phyloP scores from a whole-genome alignment of 352 stramenopile species.

The Globisporangium solare region DNA sequence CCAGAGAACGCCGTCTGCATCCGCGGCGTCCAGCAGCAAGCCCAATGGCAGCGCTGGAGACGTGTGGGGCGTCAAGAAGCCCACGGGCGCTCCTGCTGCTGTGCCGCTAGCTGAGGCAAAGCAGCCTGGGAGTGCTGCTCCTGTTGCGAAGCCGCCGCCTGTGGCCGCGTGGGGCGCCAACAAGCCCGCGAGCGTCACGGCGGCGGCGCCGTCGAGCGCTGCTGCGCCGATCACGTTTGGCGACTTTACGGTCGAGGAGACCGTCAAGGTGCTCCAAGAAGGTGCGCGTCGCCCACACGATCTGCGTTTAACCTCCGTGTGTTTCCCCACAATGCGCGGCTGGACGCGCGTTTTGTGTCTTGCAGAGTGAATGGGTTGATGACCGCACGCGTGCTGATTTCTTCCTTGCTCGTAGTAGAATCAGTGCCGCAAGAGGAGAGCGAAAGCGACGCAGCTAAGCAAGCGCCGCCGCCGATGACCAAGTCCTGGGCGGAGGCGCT shows the following conservation, averaged over 20 bases:
- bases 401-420: slow-evolving; percentile 2
- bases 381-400: not conserved
- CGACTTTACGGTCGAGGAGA: slow-evolving; percentile 76
- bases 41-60: no score
- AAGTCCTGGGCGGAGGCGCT: slow-evolving; percentile 68
- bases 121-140: no score
- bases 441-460: slow-evolving; percentile 12
- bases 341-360: no score
- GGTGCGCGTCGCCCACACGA: no score
- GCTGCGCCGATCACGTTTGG: slow-evolving; percentile 62
- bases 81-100: no score
- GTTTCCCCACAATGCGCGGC: no score
- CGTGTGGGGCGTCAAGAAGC: no score
- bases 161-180: not conserved
- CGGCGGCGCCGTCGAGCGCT: not conserved
- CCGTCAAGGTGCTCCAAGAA: slow-evolving; percentile 34
- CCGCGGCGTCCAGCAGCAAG: no score
- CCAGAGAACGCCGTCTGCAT: no score
- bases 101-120: no score
- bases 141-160: no score
- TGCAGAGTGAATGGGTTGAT: not conserved
- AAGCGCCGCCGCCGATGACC: slow-evolving; percentile 12
- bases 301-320: no score
- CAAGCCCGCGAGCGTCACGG: not conserved
- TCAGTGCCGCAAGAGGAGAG: slow-evolving; percentile 13